phyloP scores from a whole-genome alignment of 2,329 filamentous ascomycete genomes.

The Exserohilum turcica region DNA sequence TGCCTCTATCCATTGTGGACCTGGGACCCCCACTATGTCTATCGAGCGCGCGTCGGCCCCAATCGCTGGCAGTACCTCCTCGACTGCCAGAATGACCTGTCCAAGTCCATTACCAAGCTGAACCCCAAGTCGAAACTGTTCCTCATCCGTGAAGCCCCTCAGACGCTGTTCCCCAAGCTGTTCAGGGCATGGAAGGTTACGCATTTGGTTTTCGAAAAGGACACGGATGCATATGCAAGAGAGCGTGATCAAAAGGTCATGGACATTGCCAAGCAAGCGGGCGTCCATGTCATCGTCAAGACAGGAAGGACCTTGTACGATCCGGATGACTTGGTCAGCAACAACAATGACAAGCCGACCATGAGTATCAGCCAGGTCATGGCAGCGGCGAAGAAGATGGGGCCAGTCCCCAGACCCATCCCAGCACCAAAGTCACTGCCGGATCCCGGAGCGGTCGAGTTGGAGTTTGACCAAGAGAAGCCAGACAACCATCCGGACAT shows the following conservation, averaged over 20 bases:
- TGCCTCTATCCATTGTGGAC: conserved; percentile 77
- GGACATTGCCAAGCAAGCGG: conserved; percentile 65
- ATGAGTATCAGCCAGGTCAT: conserved; percentile 75
- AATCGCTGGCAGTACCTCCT: conserved; percentile 77
- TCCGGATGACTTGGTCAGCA: conserved; percentile 69
- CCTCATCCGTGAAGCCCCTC: conserved; percentile 72
- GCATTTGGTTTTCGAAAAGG: conserved; percentile 78
- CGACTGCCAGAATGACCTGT: conserved; percentile 75
- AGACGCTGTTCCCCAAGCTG: conserved; percentile 72
- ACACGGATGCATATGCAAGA: conserved; percentile 74
- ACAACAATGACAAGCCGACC: conserved; percentile 71
- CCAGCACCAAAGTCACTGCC: conserved; percentile 65
- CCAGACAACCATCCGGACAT: conserved; percentile 62
- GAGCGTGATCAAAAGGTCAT: conserved; percentile 66
- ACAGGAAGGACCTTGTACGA: conserved; percentile 75
- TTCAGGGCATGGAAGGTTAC: conserved; percentile 76
- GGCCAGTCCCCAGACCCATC: conserved; percentile 65
- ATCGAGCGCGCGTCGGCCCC: conserved; percentile 68
- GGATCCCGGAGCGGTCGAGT: conserved; percentile 65
- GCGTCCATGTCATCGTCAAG: conserved; percentile 69
- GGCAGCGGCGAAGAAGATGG: conserved; percentile 63
- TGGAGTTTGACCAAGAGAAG: conserved; percentile 63
- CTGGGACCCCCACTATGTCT: conserved; percentile 82
- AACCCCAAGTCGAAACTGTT: conserved; percentile 74
- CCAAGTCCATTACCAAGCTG: conserved; percentile 67